These are phyloP conservation scores for Penicillium polonicum DNA, from an alignment of 2,329 filamentous ascomycete species.

Conservation along the genomic window DNA sequence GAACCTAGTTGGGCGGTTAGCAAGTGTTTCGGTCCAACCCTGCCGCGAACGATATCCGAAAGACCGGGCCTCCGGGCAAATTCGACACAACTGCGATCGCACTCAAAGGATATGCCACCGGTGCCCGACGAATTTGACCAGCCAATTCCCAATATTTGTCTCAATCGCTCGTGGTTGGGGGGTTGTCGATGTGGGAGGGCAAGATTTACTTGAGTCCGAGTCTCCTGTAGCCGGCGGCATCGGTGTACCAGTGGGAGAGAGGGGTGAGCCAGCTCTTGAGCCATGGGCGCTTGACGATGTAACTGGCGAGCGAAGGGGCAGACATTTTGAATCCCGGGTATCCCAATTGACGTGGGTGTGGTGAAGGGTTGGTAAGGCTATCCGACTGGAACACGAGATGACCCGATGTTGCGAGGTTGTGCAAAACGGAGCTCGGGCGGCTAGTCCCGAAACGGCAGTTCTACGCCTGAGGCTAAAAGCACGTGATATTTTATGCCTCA, in stretches of 20 bases:
- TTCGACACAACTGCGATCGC: conserved; percentile 12
- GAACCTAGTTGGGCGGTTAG: conserved; percentile 58
- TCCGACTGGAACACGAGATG: conserved; percentile 37
- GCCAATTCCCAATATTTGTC: neutral
- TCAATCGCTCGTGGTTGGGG: conserved; percentile 15
- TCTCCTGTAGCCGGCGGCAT: conserved; percentile 88
- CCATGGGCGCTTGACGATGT: conserved; percentile 81
- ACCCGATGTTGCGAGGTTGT: conserved; percentile 42
- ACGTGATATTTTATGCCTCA: conserved; percentile 32
- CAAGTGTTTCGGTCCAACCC: conserved; percentile 6
- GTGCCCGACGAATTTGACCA: neutral
- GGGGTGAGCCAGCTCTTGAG: conserved; percentile 76
- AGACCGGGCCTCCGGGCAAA: conserved; percentile 13
- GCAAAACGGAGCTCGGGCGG: conserved; percentile 39
- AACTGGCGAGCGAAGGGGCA: conserved; percentile 70
- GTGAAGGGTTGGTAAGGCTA: conserved; percentile 32
- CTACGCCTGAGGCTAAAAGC: conserved; percentile 20
- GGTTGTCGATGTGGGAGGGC: conserved; percentile 14
- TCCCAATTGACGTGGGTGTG: conserved; percentile 36
- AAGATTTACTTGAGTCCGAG: conserved; percentile 76
- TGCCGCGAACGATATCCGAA: conserved; percentile 13
- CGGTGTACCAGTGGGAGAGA: conserved; percentile 81
- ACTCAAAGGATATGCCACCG: neutral
- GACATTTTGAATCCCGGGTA: conserved; percentile 57
- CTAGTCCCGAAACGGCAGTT: conserved; percentile 32